phyloP scores from a whole-genome alignment of 106 monocot genomes.

The Dendrobium chrysotoxum region DNA sequence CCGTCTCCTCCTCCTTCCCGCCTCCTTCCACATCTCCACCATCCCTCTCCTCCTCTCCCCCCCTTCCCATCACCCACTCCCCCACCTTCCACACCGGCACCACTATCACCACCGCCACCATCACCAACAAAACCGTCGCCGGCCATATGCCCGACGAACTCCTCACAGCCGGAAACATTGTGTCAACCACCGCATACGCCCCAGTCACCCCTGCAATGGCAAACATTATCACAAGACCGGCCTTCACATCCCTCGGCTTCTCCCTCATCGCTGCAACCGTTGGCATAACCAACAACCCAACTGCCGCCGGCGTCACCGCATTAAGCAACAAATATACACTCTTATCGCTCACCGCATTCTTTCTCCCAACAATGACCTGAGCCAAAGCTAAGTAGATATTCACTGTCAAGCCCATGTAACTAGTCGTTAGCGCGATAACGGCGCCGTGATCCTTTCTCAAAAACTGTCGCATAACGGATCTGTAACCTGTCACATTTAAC shows the following conservation, averaged over 20 bases:
- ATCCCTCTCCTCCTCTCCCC: background rate
- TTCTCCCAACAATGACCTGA: background rate
- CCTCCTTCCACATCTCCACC: background rate
- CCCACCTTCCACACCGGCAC: background rate
- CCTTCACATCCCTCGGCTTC: background rate
- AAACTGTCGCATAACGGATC: conserved; percentile 12
- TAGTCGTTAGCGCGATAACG: conserved; percentile 8
- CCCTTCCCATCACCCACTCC: background rate
- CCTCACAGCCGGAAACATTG: background rate
- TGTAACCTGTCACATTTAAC: conserved; percentile 11
- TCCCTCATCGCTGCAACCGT: background rate
- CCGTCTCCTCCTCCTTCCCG: background rate
- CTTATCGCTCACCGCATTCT: background rate
- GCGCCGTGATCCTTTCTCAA: background rate
- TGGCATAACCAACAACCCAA: conserved; percentile 5
- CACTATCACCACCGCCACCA: conserved; percentile 4
- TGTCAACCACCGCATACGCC: conserved; percentile 10
- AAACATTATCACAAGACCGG: conserved; percentile 1
- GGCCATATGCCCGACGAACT: background rate
- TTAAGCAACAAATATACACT: conserved; percentile 9
- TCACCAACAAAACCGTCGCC: conserved; percentile 3
- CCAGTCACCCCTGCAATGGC: conserved; percentile 6
- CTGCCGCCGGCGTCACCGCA: background rate
- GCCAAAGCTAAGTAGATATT: conserved; percentile 14
- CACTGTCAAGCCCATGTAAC: conserved; percentile 11